These are phyloP conservation scores for Geotrichum carabidarum DNA, from an alignment of 1,139 yeast species.

Conservation along the genomic window DNA sequence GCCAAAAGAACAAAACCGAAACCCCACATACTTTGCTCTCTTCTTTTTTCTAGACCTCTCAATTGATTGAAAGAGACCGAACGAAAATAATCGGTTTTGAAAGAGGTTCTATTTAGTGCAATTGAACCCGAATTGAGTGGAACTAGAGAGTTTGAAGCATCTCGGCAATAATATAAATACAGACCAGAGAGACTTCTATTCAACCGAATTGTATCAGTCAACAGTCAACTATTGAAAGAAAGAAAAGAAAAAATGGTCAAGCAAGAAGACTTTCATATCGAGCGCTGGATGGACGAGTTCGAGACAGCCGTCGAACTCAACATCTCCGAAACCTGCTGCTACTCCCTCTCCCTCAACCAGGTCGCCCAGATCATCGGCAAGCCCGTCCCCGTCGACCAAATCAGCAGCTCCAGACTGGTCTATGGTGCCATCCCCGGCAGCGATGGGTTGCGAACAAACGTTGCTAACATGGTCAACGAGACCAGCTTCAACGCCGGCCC, in stretches of 20 bases:
- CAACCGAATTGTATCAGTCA: not conserved
- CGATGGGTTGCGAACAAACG: conserved; percentile 37
- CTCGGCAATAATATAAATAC: not conserved
- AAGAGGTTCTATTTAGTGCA: not conserved
- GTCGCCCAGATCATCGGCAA: conserved; percentile 37
- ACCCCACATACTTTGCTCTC: too few species aligned
- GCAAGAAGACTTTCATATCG: conserved; percentile 45
- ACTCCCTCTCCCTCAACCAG: conserved; percentile 44
- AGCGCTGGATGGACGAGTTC: conserved; percentile 52
- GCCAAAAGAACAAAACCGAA: too few species aligned
- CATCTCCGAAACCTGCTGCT: conserved; percentile 54
- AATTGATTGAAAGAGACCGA: not conserved
- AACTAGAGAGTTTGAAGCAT: not conserved
- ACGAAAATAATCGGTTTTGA: not conserved
- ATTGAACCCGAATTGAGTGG: not conserved
- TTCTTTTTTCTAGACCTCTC: not conserved
- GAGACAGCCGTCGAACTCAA: conserved; percentile 43
- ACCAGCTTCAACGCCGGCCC: conserved; percentile 21
- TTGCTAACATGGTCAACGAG: conserved; percentile 41
- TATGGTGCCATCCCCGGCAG: conserved; percentile 52
- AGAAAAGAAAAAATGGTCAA: conserved; percentile 26
- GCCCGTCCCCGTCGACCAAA: conserved; percentile 28
- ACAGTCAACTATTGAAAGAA: conserved; percentile 20
- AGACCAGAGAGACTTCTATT: not conserved
- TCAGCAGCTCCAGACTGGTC: conserved; percentile 36